A percentile compares a stretch with the other conserved stretches of the same genome.
These are phyloP conservation scores for Sisymbrium altissimum DNA, from an alignment of 345 rosid genomes.

Conservation along the genomic window DNA sequence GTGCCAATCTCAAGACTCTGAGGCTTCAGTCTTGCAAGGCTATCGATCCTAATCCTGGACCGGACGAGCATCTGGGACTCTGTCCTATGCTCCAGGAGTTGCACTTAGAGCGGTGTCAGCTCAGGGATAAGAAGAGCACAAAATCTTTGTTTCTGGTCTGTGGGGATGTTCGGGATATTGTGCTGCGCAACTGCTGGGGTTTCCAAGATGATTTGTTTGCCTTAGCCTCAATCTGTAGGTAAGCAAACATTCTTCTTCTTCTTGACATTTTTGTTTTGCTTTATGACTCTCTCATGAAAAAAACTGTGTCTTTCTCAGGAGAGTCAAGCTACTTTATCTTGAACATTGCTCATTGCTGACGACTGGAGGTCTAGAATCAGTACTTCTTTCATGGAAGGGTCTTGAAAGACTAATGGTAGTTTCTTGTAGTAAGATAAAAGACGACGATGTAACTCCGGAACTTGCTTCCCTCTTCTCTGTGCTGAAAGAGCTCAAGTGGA, in stretches of 20 bases:
- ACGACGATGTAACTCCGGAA: conserved; percentile 45
- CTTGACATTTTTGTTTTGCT: neutral
- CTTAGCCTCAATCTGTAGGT: conserved; percentile 53
- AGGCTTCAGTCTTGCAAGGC: conserved; percentile 51
- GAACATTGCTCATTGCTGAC: conserved; percentile 62
- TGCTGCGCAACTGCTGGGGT: conserved; percentile 63
- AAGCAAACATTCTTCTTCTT: conserved; percentile 8
- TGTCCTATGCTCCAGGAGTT: conserved; percentile 56
- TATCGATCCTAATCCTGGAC: conserved; percentile 52
- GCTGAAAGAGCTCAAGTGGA: conserved; percentile 65
- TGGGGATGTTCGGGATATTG: conserved; percentile 48
- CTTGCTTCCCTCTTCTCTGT: conserved; percentile 51
- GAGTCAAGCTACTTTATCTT: conserved; percentile 47
- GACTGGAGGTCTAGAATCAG: conserved; percentile 51
- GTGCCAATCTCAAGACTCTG: conserved; percentile 59
- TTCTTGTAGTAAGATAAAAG: conserved; percentile 54
- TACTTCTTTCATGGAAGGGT: conserved; percentile 47
- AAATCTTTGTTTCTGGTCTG: conserved; percentile 55
- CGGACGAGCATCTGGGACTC: conserved; percentile 45
- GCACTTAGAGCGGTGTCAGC: conserved; percentile 50
- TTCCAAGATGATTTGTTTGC: conserved; percentile 50
- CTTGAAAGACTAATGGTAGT: conserved; percentile 48
- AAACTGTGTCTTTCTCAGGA: conserved; percentile 37
- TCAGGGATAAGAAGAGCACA: conserved; percentile 41
- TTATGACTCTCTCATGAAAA: neutral